phyloP scores from a whole-genome alignment of 495 filamentous ascomycete species.

The Podospora pseudopauciseta region DNA sequence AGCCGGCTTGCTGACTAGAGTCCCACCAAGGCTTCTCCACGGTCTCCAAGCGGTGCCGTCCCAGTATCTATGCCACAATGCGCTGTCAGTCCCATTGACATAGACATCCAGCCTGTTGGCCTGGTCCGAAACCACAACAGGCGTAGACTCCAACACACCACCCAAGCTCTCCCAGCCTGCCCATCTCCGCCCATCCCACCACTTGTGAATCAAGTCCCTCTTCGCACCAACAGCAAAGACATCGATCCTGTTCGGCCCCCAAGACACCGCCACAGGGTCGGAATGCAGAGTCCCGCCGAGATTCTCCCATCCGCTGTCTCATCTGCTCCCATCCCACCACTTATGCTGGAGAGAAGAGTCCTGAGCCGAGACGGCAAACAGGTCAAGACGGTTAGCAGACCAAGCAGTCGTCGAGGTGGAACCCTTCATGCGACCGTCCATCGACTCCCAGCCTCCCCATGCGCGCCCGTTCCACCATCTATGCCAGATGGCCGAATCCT shows the following conservation, averaged over 20 bases:
- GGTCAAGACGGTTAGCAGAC: constrained; percentile 28
- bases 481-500: constrained; percentile 33
- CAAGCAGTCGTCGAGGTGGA: constrained; percentile 20
- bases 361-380: constrained; percentile 24
- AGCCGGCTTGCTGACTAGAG: constrained; percentile 22
- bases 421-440: constrained; percentile 24
- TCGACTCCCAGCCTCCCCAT: constrained; percentile 27
- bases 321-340: constrained; percentile 32
- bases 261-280: constrained; percentile 25
- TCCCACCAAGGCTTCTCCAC: constrained; percentile 29
- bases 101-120: constrained; percentile 33
- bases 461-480: constrained; percentile 12
- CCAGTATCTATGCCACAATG: constrained; percentile 23
- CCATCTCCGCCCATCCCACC: constrained; percentile 23
- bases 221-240: constrained; percentile 25
- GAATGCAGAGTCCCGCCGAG: constrained; percentile 25
- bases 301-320: constrained; percentile 26
- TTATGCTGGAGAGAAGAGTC: constrained; percentile 29
- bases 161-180: constrained; percentile 22
- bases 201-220: constrained; percentile 23
- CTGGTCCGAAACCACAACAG: constrained; percentile 29
- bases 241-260: constrained; percentile 29
- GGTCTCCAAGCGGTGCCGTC: constrained; percentile 20
- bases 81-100: constrained; percentile 25
- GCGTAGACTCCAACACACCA: constrained; percentile 18